phyloP scores from a whole-genome alignment of 352 stramenopile species.

The Globisporangium solare region DNA sequence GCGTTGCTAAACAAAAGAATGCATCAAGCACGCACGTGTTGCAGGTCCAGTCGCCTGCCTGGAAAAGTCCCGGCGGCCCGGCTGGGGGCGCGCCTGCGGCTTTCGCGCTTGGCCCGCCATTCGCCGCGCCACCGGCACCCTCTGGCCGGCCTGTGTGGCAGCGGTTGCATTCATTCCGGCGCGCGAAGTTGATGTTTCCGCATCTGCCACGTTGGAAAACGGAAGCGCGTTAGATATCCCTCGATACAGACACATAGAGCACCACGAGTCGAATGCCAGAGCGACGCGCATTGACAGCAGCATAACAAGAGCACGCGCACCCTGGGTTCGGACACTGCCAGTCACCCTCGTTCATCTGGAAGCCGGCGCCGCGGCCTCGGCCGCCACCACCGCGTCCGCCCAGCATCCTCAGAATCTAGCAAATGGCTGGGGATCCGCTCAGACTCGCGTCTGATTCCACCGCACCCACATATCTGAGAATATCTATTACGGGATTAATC shows the following conservation, averaged over 20 bases:
- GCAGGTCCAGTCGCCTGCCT: constrained; percentile 77
- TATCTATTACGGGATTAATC: no score
- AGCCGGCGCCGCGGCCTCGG: constrained; percentile 34
- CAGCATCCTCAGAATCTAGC: constrained; percentile 21
- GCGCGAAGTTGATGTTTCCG: constrained; percentile 83
- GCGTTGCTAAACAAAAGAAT: not conserved
- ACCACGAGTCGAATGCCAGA: not conserved
- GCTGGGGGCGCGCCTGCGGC: constrained; percentile 24
- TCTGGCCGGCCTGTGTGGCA: constrained; percentile 67
- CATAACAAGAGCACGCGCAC: constrained; percentile 15
- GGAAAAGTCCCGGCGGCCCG: constrained; percentile 71
- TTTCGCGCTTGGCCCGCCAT: constrained; percentile 17
- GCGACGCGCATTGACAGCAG: not conserved
- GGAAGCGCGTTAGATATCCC: not conserved
- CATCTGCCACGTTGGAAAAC: constrained; percentile 30
- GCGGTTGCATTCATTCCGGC: constrained; percentile 73
- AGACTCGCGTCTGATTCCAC: constrained; percentile 14
- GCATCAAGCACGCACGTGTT: constrained; percentile 44
- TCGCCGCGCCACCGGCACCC: constrained; percentile 18
- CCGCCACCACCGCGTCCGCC: constrained; percentile 26
- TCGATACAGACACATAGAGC: not conserved
- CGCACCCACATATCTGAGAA: not conserved
- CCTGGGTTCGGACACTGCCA: constrained; percentile 80
- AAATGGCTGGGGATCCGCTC: not conserved
- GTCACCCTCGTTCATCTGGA: constrained; percentile 62